Percentiles rank a stretch among this genome's conserved stretches.
phyloP scores from a whole-genome alignment of 768 basidiomycete species.

The Leccinum aurantiacum region DNA sequence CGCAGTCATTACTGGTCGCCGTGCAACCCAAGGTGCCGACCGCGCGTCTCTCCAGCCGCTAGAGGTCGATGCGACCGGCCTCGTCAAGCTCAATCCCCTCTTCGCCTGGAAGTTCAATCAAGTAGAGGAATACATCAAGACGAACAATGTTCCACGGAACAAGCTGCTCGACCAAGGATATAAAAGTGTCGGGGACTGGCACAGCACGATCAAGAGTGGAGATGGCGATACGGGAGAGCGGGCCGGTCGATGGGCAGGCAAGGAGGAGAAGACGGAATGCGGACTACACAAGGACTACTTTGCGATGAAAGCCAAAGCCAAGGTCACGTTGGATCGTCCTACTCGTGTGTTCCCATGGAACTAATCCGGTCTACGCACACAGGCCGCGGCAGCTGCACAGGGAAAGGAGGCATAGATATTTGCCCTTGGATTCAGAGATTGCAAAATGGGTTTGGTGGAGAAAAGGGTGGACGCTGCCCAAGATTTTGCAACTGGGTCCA shows the following conservation, averaged over 20 bases:
- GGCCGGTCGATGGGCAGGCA: conserved; percentile 89
- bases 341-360: background rate
- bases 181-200: conserved; percentile 96
- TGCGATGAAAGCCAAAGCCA: conserved; percentile 61
- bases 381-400: background rate
- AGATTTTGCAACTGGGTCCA: no score
- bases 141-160: conserved; percentile 85
- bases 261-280: conserved; percentile 86
- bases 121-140: conserved; percentile 82
- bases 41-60: conserved; percentile 80
- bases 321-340: conserved; percentile 20
- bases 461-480: no score
- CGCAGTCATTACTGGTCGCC: conserved; percentile 93
- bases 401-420: background rate
- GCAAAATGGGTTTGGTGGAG: background rate
- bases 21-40: conserved; percentile 90
- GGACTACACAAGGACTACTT: conserved; percentile 94
- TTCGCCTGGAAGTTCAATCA: conserved; percentile 83
- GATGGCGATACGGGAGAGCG: conserved; percentile 68
- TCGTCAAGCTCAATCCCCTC: conserved; percentile 94
- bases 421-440: background rate
- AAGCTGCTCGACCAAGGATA: conserved; percentile 88
- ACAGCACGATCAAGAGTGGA: conserved; percentile 78
- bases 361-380: background rate
- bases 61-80: conserved; percentile 86